phyloP scores from a whole-genome alignment of 139 green algal species.

The Astrephomene gubernaculifera region DNA sequence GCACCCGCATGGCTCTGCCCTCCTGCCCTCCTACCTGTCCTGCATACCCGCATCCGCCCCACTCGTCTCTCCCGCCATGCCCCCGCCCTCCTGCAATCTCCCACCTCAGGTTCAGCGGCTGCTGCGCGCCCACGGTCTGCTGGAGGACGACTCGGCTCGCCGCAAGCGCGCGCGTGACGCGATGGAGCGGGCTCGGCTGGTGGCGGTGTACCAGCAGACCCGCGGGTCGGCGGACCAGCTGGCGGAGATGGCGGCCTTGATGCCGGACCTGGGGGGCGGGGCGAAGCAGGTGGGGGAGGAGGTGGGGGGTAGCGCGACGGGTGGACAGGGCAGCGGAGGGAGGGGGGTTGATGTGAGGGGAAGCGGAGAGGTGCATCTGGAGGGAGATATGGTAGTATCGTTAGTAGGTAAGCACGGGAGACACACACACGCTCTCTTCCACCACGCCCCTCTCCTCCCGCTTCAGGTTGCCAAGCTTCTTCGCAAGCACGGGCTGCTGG shows the following conservation, averaged over 20 bases:
- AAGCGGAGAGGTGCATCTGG: background rate
- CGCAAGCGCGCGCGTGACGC: constrained; percentile 7
- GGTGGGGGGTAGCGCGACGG: background rate
- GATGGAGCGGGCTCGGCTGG: constrained; percentile 27
- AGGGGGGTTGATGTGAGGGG: background rate
- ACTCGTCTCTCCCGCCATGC: background rate
- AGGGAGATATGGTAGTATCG: too few relatives aligned
- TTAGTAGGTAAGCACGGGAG: too few relatives aligned
- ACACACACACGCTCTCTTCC: background rate
- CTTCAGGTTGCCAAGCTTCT: constrained; percentile 47
- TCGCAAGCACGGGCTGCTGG: constrained; percentile 55
- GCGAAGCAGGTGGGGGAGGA: constrained; percentile 47
- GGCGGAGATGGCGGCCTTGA: constrained; percentile 41
- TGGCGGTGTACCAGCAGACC: constrained; percentile 33
- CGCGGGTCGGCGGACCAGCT: constrained; percentile 30
- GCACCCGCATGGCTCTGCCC: too few relatives aligned
- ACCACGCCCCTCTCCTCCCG: background rate
- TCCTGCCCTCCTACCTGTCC: background rate
- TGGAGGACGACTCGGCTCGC: constrained; percentile 24
- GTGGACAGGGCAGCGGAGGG: background rate
- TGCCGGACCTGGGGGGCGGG: constrained; percentile 41
- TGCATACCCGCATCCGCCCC: background rate
- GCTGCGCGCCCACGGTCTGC: constrained; percentile 37
- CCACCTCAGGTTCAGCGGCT: constrained; percentile 34
- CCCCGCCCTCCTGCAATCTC: background rate